These are phyloP conservation scores for Selenicereus undatus DNA, from an alignment of 148 eudicot species.

Conservation along the genomic window DNA sequence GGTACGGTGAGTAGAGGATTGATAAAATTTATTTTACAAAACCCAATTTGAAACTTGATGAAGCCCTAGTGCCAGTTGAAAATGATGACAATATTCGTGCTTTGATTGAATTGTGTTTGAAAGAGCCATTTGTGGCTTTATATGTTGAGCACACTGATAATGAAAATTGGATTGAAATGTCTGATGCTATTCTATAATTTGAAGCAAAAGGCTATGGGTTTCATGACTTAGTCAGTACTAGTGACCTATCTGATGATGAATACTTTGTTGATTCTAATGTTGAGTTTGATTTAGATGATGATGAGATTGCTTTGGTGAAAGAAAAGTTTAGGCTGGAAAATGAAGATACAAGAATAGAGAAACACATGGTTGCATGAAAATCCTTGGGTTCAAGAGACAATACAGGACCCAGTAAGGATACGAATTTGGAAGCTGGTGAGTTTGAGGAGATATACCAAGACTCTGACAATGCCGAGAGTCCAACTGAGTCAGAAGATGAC, in stretches of 20 bases:
- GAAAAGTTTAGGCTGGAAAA: background rate
- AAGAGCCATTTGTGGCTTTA: background rate
- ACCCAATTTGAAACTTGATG: background rate
- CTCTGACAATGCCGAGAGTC: background rate
- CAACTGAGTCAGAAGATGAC: background rate
- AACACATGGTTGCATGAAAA: too few species aligned
- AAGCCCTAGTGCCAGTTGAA: background rate
- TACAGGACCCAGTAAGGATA: too few species aligned
- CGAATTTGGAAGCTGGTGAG: background rate
- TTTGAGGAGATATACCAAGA: background rate
- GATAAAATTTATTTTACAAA: background rate
- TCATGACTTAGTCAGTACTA: background rate
- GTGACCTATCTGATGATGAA: background rate
- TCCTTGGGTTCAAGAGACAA: background rate
- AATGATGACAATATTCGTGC: background rate
- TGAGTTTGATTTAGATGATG: background rate
- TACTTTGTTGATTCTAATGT: background rate
- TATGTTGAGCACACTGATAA: background rate
- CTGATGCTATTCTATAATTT: background rate
- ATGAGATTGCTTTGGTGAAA: background rate
- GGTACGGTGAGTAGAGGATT: background rate
- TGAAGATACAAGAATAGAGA: background rate
- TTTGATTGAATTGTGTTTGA: background rate
- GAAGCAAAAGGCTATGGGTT: background rate
- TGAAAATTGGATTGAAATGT: background rate